Evolutionary conservation across 169 alveolate genomes (phyloP).

Genomic region (Eimeria mitis): DNA sequence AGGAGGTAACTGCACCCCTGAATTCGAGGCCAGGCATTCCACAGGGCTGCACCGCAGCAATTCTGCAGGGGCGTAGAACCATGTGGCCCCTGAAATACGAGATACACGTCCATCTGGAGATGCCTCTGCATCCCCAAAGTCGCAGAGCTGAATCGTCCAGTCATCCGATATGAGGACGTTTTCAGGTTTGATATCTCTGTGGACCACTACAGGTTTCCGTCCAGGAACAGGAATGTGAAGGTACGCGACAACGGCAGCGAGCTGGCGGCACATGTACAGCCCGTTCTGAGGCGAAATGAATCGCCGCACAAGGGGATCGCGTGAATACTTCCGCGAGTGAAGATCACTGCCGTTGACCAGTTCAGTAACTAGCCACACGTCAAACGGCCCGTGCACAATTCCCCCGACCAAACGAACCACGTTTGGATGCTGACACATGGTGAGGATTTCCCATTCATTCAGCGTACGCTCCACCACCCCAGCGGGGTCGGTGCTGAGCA

Average conservation of each 20-base stretch:
- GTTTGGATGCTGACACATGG: slow-evolving; percentile 83
- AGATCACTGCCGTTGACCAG: slow-evolving; percentile 90
- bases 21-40: slow-evolving; percentile 40
- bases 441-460: slow-evolving; percentile 93
- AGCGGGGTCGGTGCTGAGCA: slow-evolving; percentile 91
- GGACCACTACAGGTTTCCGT: slow-evolving; percentile 86
- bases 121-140: slow-evolving; percentile 92
- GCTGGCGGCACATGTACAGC: slow-evolving; percentile 92
- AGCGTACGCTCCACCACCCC: slow-evolving; percentile 92
- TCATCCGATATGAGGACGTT: slow-evolving; percentile 87
- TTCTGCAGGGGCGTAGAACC: slow-evolving; percentile 96
- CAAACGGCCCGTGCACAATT: slow-evolving; percentile 91
- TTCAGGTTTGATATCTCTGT: slow-evolving; percentile 90
- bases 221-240: slow-evolving; percentile 91
- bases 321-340: slow-evolving; percentile 91
- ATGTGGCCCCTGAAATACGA: slow-evolving; percentile 94
- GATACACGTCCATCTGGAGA: slow-evolving; percentile 89
- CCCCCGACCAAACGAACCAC: slow-evolving; percentile 90
- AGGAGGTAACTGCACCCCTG: slow-evolving; percentile 36
- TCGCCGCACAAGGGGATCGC: slow-evolving; percentile 71
- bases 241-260: slow-evolving; percentile 89
- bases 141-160: slow-evolving; percentile 88
- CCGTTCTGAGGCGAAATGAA: slow-evolving; percentile 80
- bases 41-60: slow-evolving; percentile 89
- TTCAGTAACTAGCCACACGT: slow-evolving; percentile 93